Conservation (phyloP, 352 stramenopile species). For the Phytophthora meadii region DNA sequence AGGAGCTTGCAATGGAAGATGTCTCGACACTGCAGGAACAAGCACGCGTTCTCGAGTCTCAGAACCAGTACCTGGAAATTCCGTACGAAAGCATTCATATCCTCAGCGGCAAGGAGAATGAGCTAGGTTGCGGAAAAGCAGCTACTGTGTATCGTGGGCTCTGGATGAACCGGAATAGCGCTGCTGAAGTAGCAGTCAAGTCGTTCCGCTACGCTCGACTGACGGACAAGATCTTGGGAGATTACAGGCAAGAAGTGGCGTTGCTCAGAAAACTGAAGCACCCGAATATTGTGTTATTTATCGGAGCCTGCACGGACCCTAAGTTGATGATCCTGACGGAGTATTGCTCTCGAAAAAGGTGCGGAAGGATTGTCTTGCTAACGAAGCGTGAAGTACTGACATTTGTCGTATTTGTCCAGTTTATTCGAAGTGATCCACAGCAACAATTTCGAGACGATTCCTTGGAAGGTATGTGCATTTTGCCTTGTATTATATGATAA, state of each 20-base stretch:
- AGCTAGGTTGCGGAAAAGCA: constrained; percentile 86
- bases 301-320: constrained; percentile 88
- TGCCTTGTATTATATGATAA: not conserved
- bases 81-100: constrained; percentile 90
- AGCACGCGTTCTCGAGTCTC: constrained; percentile 80
- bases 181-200: constrained; percentile 88
- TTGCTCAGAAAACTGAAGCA: constrained; percentile 89
- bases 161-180: constrained; percentile 86
- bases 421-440: constrained; percentile 91
- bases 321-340: constrained; percentile 92
- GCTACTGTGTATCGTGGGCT: constrained; percentile 88
- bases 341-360: constrained; percentile 91
- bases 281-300: constrained; percentile 92
- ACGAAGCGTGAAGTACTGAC: not conserved
- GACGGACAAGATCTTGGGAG: constrained; percentile 87
- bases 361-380: constrained; percentile 6
- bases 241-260: constrained; percentile 89
- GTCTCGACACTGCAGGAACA: constrained; percentile 81
- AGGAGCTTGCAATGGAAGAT: constrained; percentile 65
- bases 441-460: constrained; percentile 90
- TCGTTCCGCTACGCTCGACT: constrained; percentile 88
- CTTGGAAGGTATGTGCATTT: constrained; percentile 73
- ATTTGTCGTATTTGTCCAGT: constrained; percentile 36
- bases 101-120: constrained; percentile 86
- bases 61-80: constrained; percentile 90